Base-by-base conservation (phyloP, 163 green algal species). In the Prototheca stagnorum region DNA sequence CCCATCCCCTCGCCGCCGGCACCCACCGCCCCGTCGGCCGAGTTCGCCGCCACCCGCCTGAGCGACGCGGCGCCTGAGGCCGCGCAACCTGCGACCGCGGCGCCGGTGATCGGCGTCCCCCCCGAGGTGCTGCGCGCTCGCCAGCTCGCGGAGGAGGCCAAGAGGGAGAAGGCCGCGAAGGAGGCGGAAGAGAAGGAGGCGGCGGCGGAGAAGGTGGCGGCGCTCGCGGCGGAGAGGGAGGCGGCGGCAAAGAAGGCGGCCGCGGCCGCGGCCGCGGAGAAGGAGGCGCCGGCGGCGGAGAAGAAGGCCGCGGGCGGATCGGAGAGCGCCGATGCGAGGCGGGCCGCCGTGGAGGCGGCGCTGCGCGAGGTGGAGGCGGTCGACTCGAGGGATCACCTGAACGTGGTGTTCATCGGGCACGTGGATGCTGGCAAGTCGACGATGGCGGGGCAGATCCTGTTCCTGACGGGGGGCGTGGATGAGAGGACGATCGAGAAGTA, bases 371-470 rank as follows among this genome's bases (percentile, higher is more conserved):
- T 77, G 24, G 31, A 57, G 5, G 53, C 55, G 29, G 60, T 61
- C 29, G 68, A 77, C 35, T 23, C 52, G 60, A 84, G 85, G 35
- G 82, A 96, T 35, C 90, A 99, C 64, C 55, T 97, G 15, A 99
- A 99, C 72, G 68, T 99, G 9, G 88, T 98, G 14, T 99, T 99
- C 79, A 99, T 99, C 46, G 91, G 91, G 6, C 91, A 99, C 63
- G 92, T 99, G 37, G 90, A 99, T 53, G 91, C 91, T 11, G 91
- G 91, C 44, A 99, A 99, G 66, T 93, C 78, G 7, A 99, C 91
- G 3, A 85, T 92, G 7, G 90, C 85, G 12, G 91, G 91, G 0
- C 88, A 97, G 56, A 99, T 99, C 51, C 74, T 99, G 8, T 94
- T 92, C 53, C 49, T 92, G 5, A 96, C 85, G 35, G 83, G 85